Base-by-base conservation (phyloP, 306 rosid species). In the Cicer cuneatum region DNA sequence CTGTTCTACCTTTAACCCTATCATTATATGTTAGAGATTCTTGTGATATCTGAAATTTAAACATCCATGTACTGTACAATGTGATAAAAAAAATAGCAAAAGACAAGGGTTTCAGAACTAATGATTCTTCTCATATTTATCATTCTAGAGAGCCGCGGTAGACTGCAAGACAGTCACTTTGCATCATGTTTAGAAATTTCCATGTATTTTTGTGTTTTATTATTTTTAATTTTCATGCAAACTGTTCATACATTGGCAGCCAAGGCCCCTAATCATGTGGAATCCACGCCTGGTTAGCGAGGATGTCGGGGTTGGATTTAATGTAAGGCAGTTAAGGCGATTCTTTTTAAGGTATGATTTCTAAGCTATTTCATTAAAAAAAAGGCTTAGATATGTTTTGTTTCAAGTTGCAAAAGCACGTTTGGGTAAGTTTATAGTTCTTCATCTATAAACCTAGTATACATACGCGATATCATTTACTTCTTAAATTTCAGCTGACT, bases 221-320 rank as follows among this genome's bases (percentile, higher is more conserved):
- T 66, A 48, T 69, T 58, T 61, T 37, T 19, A 21, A 19, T 18
- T 73, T 68, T 38, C 62, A 4, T 51, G 58, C 64, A 58, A 83
- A 58, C 72, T 78, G 7, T 29, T 66, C 67, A 39, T 53, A 59
- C 66, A 49, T 69, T 81, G 63, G 69, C 90, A 93, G 98, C 96
- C 92, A 57, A 88, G 87, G 80, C 97, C 98, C 75, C 98, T 94
- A 62, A 81, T 91, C 78, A 94, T 94, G 98, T 94, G 97, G 98
- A 91, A 94, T 66, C 98, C 98, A 4, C 96, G 96, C 77, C 82
- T 94, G 82, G 74, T 91, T 57, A 90, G 97, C 33, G 96, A 86
- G 75, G 97, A 94, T 82, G 97, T 94, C n/a, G 97, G 98, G 69
- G 96, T 94, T 69, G 98, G 98, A 46, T 76, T 85, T 39, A 94